Conservation (phyloP, 2,329 filamentous ascomycete genomes). For the Rhexocercosporidium sp. region DNA sequence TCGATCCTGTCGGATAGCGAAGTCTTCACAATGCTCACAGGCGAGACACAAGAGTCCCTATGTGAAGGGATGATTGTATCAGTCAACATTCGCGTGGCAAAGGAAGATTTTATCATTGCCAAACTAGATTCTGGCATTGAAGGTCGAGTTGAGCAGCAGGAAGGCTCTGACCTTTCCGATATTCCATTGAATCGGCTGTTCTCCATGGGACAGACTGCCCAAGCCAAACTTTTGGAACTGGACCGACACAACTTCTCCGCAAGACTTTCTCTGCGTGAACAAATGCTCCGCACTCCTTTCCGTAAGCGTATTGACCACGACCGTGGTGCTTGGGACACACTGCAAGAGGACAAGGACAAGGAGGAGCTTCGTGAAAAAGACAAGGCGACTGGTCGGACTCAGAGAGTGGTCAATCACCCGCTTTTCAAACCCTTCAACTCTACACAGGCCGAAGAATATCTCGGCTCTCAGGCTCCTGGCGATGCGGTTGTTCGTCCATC, state of each 20-base stretch:
- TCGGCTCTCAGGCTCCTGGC: constrained; percentile 83
- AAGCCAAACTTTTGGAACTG: constrained; percentile 85
- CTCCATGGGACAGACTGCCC: constrained; percentile 80
- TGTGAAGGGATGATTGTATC: constrained; percentile 91
- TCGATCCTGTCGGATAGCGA: constrained; percentile 72
- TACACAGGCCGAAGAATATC: constrained; percentile 88
- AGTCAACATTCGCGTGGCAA: constrained; percentile 84
- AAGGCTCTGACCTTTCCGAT: constrained; percentile 75
- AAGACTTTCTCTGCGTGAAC: constrained; percentile 84
- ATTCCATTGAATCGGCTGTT: constrained; percentile 75
- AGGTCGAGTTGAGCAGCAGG: constrained; percentile 81
- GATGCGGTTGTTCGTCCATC: constrained; percentile 96
- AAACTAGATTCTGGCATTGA: constrained; percentile 95
- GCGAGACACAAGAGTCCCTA: constrained; percentile 84
- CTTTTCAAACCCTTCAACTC: constrained; percentile 94
- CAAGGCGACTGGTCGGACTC: constrained; percentile 80
- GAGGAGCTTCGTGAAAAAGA: constrained; percentile 87
- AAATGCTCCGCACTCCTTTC: constrained; percentile 75
- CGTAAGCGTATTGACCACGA: constrained; percentile 72
- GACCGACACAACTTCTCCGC: constrained; percentile 86
- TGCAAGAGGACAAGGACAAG: constrained; percentile 79
- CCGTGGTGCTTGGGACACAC: constrained; percentile 85
- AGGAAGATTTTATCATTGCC: constrained; percentile 90
- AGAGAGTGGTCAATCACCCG: constrained; percentile 96
- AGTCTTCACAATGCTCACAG: constrained; percentile 95